A percentile compares a stretch with the other conserved stretches of the same genome.
phyloP scores from a whole-genome alignment of 495 filamentous ascomycete species.

The Cercophora sp. region DNA sequence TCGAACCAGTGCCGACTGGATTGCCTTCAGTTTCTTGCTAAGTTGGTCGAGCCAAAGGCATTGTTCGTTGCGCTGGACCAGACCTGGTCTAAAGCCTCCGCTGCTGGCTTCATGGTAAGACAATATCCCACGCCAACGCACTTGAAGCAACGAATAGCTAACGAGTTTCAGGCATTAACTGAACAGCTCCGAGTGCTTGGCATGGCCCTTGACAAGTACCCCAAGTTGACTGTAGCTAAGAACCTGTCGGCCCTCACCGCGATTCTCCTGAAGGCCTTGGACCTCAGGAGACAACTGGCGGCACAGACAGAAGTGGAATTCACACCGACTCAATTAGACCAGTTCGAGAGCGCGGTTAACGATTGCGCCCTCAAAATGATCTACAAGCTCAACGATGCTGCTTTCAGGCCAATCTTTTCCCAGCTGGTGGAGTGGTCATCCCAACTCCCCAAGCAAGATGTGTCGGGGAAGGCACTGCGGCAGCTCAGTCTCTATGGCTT shows the following conservation, averaged over 20 bases:
- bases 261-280: slow-evolving; percentile 68
- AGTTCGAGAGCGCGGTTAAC: slow-evolving; percentile 61
- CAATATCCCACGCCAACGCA: too few relatives aligned
- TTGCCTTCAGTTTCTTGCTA: slow-evolving; percentile 66
- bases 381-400: slow-evolving; percentile 92
- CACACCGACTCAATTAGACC: slow-evolving; percentile 19
- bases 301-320: slow-evolving; percentile 24
- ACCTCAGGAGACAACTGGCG: slow-evolving; percentile 57
- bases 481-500: slow-evolving; percentile 72
- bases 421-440: slow-evolving; percentile 75
- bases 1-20: slow-evolving; percentile 61
- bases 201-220: slow-evolving; percentile 66
- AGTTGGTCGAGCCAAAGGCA: slow-evolving; percentile 62
- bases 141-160: slow-evolving; percentile 19
- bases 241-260: slow-evolving; percentile 60
- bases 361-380: slow-evolving; percentile 78
- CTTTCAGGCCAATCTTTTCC: slow-evolving; percentile 89
- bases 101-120: slow-evolving; percentile 55
- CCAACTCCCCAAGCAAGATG: slow-evolving; percentile 57
- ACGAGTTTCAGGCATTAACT: slow-evolving; percentile 49
- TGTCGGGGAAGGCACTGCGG: slow-evolving; percentile 50
- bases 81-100: slow-evolving; percentile 62
- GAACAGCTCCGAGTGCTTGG: slow-evolving; percentile 65
- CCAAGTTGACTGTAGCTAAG: slow-evolving; percentile 70
- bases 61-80: slow-evolving; percentile 64